Percentiles rank a stretch among this genome's conserved stretches.
phyloP scores from a whole-genome alignment of 345 rosid species.

The Raphanus sativus region DNA sequence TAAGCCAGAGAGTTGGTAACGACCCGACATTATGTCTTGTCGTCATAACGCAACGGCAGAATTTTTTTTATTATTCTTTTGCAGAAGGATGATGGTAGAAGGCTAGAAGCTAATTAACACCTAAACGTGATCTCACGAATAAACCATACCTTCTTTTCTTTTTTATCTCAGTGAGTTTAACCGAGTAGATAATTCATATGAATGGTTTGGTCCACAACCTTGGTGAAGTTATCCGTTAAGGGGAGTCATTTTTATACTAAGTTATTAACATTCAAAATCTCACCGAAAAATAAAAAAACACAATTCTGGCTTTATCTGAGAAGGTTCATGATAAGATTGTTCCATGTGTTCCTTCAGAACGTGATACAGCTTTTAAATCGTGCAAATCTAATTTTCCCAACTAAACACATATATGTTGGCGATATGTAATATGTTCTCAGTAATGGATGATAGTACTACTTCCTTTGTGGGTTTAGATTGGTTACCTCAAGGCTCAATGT shows the following conservation, averaged over 20 bases:
- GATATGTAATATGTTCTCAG: not conserved
- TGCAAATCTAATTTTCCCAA: not conserved
- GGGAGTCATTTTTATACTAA: not conserved
- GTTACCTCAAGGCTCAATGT: conserved; percentile 48
- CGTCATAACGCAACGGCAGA: conserved; percentile 14
- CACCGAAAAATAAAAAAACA: not conserved
- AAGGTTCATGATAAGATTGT: not conserved
- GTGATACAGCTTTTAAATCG: not conserved
- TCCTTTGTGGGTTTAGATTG: not conserved
- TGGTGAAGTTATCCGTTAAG: not conserved
- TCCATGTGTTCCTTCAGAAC: not conserved
- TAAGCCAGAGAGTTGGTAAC: conserved; percentile 36
- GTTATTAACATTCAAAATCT: not conserved
- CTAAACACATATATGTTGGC: conserved; percentile 2
- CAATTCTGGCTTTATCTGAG: conserved; percentile 1
- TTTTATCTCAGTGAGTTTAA: not conserved
- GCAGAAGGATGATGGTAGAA: not conserved
- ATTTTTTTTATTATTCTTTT: not conserved
- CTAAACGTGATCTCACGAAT: too few relatives aligned
- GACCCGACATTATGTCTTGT: conserved; percentile 36
- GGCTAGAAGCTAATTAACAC: too few relatives aligned
- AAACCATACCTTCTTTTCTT: too few relatives aligned
- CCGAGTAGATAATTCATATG: not conserved
- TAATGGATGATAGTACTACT: not conserved
- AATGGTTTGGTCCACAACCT: not conserved